A percentile compares a stretch with the other conserved stretches of the same genome.
These are phyloP conservation scores for Acanthamoeba quina DNA, from an alignment of 208 protist species.

Conservation along the genomic window DNA sequence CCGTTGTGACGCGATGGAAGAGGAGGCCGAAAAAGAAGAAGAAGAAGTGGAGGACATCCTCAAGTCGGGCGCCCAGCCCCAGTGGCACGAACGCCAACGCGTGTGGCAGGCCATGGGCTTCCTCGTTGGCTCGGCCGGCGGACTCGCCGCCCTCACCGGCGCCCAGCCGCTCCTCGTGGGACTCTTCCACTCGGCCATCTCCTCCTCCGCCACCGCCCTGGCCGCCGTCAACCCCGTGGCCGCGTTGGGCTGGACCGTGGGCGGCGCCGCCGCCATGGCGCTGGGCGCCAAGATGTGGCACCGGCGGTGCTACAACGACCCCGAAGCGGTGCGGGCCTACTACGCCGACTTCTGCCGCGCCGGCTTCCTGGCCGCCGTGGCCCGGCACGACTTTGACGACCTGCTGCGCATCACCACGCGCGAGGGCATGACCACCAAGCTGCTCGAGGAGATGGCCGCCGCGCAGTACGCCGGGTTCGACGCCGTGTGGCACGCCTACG, in stretches of 20 bases:
- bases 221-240: neutral
- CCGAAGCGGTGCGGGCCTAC: neutral
- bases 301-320: slow-evolving; percentile 16
- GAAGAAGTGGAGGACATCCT: neutral
- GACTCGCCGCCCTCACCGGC: neutral
- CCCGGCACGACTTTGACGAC: neutral
- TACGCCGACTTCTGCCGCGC: neutral
- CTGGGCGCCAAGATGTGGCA: neutral
- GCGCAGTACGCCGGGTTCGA: neutral
- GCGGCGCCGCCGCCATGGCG: neutral
- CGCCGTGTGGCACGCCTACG: slow-evolving; percentile 24
- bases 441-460: neutral
- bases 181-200: neutral
- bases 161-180: neutral
- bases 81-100: neutral
- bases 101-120: neutral
- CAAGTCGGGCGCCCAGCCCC: neutral
- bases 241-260: neutral
- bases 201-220: neutral
- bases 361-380: neutral
- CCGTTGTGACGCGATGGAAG: too few relatives aligned
- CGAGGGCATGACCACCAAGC: neutral
- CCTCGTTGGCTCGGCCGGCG: neutral
- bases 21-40: neutral
- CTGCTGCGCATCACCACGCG: slow-evolving; percentile 37